Evolutionary conservation across 208 protist genomes (phyloP).

Genomic region (Acanthamoeba castellanii): DNA sequence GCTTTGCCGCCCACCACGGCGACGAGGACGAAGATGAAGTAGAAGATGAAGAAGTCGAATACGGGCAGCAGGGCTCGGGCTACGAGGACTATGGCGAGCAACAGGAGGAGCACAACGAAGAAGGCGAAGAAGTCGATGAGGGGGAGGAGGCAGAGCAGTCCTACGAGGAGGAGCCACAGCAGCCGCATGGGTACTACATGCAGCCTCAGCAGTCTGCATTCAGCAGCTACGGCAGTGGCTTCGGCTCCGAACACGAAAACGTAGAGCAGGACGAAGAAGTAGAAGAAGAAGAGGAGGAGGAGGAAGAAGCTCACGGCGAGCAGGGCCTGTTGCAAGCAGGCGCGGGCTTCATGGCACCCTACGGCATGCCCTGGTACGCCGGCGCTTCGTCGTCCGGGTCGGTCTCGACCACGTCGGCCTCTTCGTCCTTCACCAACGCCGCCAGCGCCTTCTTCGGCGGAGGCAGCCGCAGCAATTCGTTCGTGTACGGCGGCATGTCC

Average conservation of each 20-base stretch:
- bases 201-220: background rate
- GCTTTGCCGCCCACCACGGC: background rate
- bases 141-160: background rate
- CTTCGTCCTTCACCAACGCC: background rate
- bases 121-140: background rate
- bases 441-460: background rate
- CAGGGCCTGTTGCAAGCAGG: background rate
- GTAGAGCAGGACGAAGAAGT: background rate
- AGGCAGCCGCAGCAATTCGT: background rate
- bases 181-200: background rate
- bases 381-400: background rate
- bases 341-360: background rate
- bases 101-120: background rate
- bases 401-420: background rate
- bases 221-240: background rate
- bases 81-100: no score
- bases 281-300: conserved; percentile 33
- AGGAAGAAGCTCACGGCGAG: background rate
- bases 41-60: no score
- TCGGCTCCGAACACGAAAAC: background rate
- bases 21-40: background rate
- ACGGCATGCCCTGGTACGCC: conserved; percentile 20
- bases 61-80: no score
- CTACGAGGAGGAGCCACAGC: background rate
- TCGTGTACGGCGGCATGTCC: background rate